Evolutionary conservation across 176 grass and related monocot species (phyloP).

Genomic region (Lolium perenne): DNA sequence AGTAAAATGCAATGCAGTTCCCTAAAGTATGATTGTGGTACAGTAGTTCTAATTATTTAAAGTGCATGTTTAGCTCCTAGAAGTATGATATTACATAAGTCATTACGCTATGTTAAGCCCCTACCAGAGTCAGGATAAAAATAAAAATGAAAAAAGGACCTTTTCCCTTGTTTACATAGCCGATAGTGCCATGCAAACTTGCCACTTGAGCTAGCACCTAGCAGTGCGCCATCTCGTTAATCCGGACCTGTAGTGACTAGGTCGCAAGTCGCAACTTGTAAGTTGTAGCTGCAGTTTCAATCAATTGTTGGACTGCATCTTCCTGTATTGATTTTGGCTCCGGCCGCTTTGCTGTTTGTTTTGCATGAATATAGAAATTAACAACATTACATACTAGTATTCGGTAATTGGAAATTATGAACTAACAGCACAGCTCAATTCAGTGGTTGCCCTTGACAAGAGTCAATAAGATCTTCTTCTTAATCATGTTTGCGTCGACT

Average conservation of each 20-base stretch:
- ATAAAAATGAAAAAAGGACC: too few relatives aligned
- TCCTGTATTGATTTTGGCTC: background rate
- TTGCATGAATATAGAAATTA: background rate
- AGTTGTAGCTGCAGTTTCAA: background rate
- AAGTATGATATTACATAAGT: too few relatives aligned
- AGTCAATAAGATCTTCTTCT: constrained; percentile 1
- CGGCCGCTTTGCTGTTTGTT: background rate
- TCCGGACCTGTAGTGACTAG: background rate
- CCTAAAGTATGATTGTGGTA: background rate
- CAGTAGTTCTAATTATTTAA: too few relatives aligned
- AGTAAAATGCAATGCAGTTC: too few relatives aligned
- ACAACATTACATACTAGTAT: background rate
- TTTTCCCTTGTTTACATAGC: too few relatives aligned
- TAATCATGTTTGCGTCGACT: background rate
- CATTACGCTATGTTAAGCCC: too few relatives aligned
- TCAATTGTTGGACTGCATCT: background rate
- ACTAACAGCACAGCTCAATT: background rate
- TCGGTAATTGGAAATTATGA: background rate
- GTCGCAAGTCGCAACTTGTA: background rate
- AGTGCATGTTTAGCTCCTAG: too few relatives aligned
- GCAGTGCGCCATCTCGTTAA: background rate
- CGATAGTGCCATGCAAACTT: too few relatives aligned
- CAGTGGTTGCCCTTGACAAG: background rate
- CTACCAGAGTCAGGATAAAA: too few relatives aligned
- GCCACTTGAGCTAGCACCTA: too few relatives aligned